Conservation (phyloP, 73 alveolate genomes). For the Paramecium octaurelia region DNA sequence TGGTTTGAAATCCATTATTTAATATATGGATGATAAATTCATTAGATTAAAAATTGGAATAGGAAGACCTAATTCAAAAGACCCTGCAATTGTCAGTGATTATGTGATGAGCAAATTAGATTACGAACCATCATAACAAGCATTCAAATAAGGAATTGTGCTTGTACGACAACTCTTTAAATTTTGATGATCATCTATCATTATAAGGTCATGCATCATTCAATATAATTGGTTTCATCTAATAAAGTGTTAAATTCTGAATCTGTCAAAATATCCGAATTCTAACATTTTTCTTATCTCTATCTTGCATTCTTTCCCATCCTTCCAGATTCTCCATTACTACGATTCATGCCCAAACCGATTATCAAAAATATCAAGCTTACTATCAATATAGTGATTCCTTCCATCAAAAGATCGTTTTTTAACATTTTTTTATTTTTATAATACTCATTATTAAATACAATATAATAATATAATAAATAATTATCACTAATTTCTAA, state of each 20-base stretch:
- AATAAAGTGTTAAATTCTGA: neutral
- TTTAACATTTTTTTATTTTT: neutral
- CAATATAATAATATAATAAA: neutral
- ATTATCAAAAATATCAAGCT: neutral
- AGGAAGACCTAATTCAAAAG: slow-evolving; percentile 62
- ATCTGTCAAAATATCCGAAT: neutral
- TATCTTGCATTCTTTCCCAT: neutral
- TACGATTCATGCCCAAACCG: neutral
- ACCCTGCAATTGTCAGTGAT: slow-evolving; percentile 50
- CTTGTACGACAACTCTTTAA: neutral
- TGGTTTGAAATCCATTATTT: slow-evolving; percentile 51
- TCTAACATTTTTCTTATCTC: neutral
- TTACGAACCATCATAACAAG: neutral
- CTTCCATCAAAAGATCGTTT: slow-evolving; percentile 8
- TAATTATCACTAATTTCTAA: neutral
- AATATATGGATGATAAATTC: slow-evolving; percentile 28
- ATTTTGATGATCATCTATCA: neutral
- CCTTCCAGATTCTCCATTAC: neutral
- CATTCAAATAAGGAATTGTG: neutral
- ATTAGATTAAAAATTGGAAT: slow-evolving; percentile 49
- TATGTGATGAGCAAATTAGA: slow-evolving; percentile 14
- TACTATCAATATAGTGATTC: neutral
- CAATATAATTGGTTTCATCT: slow-evolving; percentile 20
- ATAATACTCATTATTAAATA: neutral
- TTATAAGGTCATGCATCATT: neutral